Base-by-base conservation (phyloP, 768 basidiomycete species). In the Lactifluus echinatus region DNA sequence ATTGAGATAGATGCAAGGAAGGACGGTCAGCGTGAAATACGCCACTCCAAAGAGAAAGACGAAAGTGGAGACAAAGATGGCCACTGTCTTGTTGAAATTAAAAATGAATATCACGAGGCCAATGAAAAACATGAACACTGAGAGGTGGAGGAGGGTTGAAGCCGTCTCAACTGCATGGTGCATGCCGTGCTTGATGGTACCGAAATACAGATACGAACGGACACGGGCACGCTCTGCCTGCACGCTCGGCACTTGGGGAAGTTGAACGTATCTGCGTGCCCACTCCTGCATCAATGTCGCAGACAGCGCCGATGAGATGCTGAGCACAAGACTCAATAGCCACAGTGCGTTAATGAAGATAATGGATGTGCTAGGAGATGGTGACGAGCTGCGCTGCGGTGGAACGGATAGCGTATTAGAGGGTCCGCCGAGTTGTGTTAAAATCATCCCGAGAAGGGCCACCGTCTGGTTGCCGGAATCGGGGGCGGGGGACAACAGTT, bases 101-200 rank as follows among this genome's bases (percentile, higher is more conserved):
- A 65, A 66, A 31, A 79, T 66, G 64, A 80, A 77, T n/a, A 72
- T 68, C 29, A 78, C 66, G 26, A 81, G 69, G 40, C 76, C 75
- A 36, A 73, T 71, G 64, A 82, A 72, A 65, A 80, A 80, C 8
- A 79, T 66, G 29, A 76, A 70, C 15, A 79, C 67, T 4, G 78
- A 76, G 12, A 75, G 66, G 59, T 80, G 79, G 21, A 80, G 71
- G 11, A 80, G 71, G 28, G 73, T 66, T 0, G 77, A 77, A n/a
- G 78, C 73, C 15, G 67, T 58, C 28, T 74, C 71, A 7, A 79
- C 73, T 17, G 78, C 65, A 2, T 68, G 62, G 6, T 69, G 64
- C 66, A 79, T 71, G 8, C 64, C 61, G 61, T 74, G 79, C 28
- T 61, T 65, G 24, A 69, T 68, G 28, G 77, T 61, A 26, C 75